Evolutionary conservation across 768 basidiomycete species (phyloP).

Genomic region (Chlorophyllum brunneum): DNA sequence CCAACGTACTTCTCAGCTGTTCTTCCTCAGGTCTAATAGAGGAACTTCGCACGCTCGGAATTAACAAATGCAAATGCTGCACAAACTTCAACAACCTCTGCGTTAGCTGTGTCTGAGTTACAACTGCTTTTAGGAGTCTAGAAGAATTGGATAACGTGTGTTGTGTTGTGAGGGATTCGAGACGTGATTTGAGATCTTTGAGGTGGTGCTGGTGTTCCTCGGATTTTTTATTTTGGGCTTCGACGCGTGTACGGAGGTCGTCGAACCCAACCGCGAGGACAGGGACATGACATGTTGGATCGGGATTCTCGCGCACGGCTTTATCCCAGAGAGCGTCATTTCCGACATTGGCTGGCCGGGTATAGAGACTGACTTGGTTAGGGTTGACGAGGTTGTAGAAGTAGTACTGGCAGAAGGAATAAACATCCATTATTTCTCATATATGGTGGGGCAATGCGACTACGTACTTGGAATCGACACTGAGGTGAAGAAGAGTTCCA

Average conservation of each 20-base stretch:
- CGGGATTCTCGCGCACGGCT: constrained; percentile 77
- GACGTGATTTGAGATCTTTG: constrained; percentile 65
- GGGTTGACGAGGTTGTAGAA: constrained; percentile 87
- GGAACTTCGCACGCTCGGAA: constrained; percentile 71
- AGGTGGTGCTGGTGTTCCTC: constrained; percentile 64
- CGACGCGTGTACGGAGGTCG: constrained; percentile 73
- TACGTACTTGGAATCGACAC: constrained; percentile 76
- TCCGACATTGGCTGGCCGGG: constrained; percentile 65
- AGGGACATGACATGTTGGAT: constrained; percentile 66
- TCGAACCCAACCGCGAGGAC: constrained; percentile 81
- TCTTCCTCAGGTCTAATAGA: constrained; percentile 82
- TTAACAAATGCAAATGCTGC: constrained; percentile 75
- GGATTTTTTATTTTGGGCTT: constrained; percentile 68
- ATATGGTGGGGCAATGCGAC: too few relatives aligned
- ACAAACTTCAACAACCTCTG: constrained; percentile 68
- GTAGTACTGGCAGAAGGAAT: constrained; percentile 46
- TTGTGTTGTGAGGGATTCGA: constrained; percentile 55
- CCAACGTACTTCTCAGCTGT: constrained; percentile 61
- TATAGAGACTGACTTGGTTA: constrained; percentile 57
- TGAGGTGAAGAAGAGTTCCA: constrained; percentile 68
- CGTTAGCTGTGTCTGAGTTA: constrained; percentile 63
- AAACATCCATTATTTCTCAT: too few relatives aligned
- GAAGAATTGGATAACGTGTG: constrained; percentile 67
- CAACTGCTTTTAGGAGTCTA: constrained; percentile 58
- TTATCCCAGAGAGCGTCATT: constrained; percentile 77